Conservation (phyloP, 2,329 filamentous ascomycete species). For the Pestalotiopsis sp. region DNA sequence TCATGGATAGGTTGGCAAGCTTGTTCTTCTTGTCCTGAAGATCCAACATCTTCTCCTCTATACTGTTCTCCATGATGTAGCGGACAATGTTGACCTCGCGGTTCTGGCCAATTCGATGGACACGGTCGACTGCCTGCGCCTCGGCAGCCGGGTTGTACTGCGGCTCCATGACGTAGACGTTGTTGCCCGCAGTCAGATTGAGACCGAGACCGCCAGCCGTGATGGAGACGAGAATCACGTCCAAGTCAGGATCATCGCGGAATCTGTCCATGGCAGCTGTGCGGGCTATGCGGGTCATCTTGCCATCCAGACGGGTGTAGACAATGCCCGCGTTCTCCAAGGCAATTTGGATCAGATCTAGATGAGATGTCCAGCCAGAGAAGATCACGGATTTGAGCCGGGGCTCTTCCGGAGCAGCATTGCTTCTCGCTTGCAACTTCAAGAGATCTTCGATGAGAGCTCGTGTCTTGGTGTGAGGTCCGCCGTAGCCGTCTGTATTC, state of each 20-base stretch:
- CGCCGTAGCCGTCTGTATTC: conserved; percentile 71
- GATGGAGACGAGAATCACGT: conserved; percentile 88
- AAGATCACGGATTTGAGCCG: conserved; percentile 94
- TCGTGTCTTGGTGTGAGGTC: conserved; percentile 89
- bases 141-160: conserved; percentile 97
- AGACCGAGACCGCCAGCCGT: conserved; percentile 89
- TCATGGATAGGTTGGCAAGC: conserved; percentile 84
- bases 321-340: conserved; percentile 66
- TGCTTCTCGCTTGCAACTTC: conserved; percentile 62
- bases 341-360: conserved; percentile 87
- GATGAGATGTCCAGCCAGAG: conserved; percentile 92
- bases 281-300: conserved; percentile 76
- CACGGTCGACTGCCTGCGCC: conserved; percentile 89
- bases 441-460: conserved; percentile 77
- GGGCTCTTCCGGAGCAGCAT: conserved; percentile 60
- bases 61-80: conserved; percentile 87
- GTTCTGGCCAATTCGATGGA: conserved; percentile 88
- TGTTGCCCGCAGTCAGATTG: conserved; percentile 83
- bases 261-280: conserved; percentile 76
- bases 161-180: conserved; percentile 96
- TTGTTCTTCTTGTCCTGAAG: conserved; percentile 92
- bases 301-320: conserved; percentile 85
- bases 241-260: conserved; percentile 67
- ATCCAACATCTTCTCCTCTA: conserved; percentile 90
- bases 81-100: conserved; percentile 83